Conservation (phyloP, 768 basidiomycete genomes). For the Psilocybe subaeruginosa region DNA sequence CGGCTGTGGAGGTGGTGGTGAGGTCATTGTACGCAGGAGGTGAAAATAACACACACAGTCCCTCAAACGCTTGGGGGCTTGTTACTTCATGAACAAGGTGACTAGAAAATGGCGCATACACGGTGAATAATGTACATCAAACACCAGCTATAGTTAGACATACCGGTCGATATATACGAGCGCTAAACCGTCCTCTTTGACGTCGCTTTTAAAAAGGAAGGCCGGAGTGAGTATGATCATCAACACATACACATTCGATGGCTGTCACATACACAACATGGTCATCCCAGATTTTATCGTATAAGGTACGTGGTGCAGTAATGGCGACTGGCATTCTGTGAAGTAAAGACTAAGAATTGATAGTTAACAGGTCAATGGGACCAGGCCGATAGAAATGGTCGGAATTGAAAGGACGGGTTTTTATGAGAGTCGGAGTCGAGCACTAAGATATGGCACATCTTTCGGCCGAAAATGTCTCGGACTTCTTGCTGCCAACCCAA, state of each 20-base stretch:
- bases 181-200: constrained; percentile 75
- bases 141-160: constrained; percentile 14
- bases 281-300: constrained; percentile 98
- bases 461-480: constrained; percentile 26
- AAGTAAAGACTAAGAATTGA: constrained; percentile 4
- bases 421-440: constrained; percentile 19
- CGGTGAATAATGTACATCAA: constrained; percentile 7
- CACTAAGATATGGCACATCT: constrained; percentile 14
- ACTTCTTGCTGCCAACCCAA: constrained; percentile 11
- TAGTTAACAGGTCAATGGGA: constrained; percentile 6
- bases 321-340: constrained; percentile 43
- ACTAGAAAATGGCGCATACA: constrained; percentile 27
- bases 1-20: constrained; percentile 44
- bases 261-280: constrained; percentile 77
- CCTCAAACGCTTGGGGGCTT: constrained; percentile 92
- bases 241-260: constrained; percentile 4
- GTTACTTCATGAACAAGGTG: constrained; percentile 89
- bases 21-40: constrained; percentile 6
- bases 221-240: constrained; percentile 15
- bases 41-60: constrained; percentile 52
- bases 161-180: constrained; percentile 86
- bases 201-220: constrained; percentile 47
- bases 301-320: constrained; percentile 79
- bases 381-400: constrained; percentile 8
- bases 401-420: constrained; percentile 8